These are phyloP conservation scores for Suillus bovinus DNA, from an alignment of 768 basidiomycete species.

Conservation along the genomic window DNA sequence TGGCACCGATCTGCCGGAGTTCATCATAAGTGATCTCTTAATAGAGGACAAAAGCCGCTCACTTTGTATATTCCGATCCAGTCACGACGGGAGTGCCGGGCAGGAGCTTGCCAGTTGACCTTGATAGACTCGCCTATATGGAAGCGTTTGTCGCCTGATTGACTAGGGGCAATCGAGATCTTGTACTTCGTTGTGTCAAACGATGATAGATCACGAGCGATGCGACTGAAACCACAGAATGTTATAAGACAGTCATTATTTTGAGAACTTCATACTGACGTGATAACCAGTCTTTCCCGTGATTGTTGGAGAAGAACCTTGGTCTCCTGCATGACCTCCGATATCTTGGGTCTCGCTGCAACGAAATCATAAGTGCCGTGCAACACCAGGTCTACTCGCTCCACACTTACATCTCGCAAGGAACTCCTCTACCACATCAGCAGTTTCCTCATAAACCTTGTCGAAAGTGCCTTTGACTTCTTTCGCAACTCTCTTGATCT, in stretches of 20 bases:
- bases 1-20: constrained; percentile 72
- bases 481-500: constrained; percentile 78
- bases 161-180: constrained; percentile 55
- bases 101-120: constrained; percentile 86
- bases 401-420: constrained; percentile 75
- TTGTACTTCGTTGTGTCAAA: constrained; percentile 83
- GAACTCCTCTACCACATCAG: constrained; percentile 92
- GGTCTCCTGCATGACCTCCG: constrained; percentile 91
- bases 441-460: constrained; percentile 93
- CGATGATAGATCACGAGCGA: constrained; percentile 77
- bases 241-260: constrained; percentile 5
- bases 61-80: constrained; percentile 96
- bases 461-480: constrained; percentile 95
- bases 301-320: constrained; percentile 90
- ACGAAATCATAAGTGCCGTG: constrained; percentile 11
- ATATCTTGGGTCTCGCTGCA: constrained; percentile 82
- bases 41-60: constrained; percentile 17
- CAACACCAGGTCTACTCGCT: too few species aligned
- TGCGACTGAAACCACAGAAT: constrained; percentile 48
- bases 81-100: constrained; percentile 84
- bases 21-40: constrained; percentile 6
- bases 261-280: constrained; percentile 50
- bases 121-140: constrained; percentile 90
- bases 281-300: constrained; percentile 87
- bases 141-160: constrained; percentile 59